Evolutionary conservation across 2,329 filamentous ascomycete species (phyloP).

Genomic region (Sordariomycetes sp.): DNA sequence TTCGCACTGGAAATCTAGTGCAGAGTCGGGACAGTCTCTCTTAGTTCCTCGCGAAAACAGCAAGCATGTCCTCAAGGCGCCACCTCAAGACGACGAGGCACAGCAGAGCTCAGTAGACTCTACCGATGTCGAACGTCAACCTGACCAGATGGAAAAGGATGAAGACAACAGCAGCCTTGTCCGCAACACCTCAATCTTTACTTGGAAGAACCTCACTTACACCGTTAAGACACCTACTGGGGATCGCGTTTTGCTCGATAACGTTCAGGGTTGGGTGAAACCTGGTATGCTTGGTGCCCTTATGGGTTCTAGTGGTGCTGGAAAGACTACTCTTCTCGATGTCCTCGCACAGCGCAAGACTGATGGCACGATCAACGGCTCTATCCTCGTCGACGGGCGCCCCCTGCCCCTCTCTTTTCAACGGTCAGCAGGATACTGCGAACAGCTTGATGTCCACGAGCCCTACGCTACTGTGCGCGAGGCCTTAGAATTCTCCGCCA

Average conservation of each 20-base stretch:
- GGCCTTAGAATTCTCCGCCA: slow-evolving; percentile 57
- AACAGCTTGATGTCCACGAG: slow-evolving; percentile 60
- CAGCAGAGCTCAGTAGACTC: slow-evolving; percentile 34
- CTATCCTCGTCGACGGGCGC: slow-evolving; percentile 56
- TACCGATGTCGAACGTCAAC: slow-evolving; percentile 13
- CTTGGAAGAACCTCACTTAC: slow-evolving; percentile 50
- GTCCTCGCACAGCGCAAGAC: slow-evolving; percentile 60
- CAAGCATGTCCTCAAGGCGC: slow-evolving; percentile 11
- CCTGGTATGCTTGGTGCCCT: neutral
- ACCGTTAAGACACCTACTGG: neutral
- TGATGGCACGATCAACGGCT: slow-evolving; percentile 59
- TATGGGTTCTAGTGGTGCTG: slow-evolving; percentile 44
- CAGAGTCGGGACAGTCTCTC: slow-evolving; percentile 35
- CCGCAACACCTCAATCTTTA: slow-evolving; percentile 55
- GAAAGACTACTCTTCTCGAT: slow-evolving; percentile 64
- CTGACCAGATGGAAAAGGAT: slow-evolving; percentile 16
- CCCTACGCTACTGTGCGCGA: slow-evolving; percentile 57
- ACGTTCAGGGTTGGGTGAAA: neutral
- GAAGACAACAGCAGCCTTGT: slow-evolving; percentile 27
- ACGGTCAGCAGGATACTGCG: slow-evolving; percentile 57
- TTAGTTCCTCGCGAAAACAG: slow-evolving; percentile 47
- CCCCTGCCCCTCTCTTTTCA: slow-evolving; percentile 55
- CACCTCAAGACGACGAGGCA: slow-evolving; percentile 16
- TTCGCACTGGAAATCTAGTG: slow-evolving; percentile 36
- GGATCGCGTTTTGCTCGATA: neutral